Conservation (phyloP, 805 yeast genomes). For the Metschnikowia reukaufii region DNA sequence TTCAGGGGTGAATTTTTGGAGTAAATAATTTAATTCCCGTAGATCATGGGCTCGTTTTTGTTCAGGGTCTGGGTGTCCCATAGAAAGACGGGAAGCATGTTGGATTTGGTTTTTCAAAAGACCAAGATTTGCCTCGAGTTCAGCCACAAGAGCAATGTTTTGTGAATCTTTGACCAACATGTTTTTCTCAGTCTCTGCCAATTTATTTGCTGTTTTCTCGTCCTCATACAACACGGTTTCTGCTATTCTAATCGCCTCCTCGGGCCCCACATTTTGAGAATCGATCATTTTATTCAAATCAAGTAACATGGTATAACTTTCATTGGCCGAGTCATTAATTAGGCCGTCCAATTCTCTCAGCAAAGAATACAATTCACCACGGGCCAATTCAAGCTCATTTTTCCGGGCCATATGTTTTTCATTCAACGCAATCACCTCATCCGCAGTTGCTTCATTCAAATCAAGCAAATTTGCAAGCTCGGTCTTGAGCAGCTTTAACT, state of each 20-base stretch:
- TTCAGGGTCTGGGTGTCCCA: constrained; percentile 13
- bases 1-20: constrained; percentile 11
- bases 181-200: constrained; percentile 5
- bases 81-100: background rate
- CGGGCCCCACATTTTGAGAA: constrained; percentile 16
- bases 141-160: background rate
- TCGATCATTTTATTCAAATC: constrained; percentile 17
- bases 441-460: constrained; percentile 29
- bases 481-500: constrained; percentile 27
- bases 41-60: constrained; percentile 21
- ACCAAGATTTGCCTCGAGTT: constrained; percentile 8
- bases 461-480: constrained; percentile 28
- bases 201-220: constrained; percentile 2
- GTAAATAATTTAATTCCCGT: constrained; percentile 14
- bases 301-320: constrained; percentile 15
- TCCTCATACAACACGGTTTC: constrained; percentile 14
- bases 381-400: constrained; percentile 27
- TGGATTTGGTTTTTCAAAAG: constrained; percentile 3
- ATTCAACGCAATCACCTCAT: constrained; percentile 28
- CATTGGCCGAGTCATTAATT: constrained; percentile 17
- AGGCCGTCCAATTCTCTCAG: constrained; percentile 20
- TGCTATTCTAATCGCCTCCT: constrained; percentile 18
- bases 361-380: constrained; percentile 24
- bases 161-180: constrained; percentile 4
- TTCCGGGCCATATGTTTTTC: constrained; percentile 25